Conservation (phyloP, 2,329 filamentous ascomycete genomes). For the Colletotrichum tropicicola region DNA sequence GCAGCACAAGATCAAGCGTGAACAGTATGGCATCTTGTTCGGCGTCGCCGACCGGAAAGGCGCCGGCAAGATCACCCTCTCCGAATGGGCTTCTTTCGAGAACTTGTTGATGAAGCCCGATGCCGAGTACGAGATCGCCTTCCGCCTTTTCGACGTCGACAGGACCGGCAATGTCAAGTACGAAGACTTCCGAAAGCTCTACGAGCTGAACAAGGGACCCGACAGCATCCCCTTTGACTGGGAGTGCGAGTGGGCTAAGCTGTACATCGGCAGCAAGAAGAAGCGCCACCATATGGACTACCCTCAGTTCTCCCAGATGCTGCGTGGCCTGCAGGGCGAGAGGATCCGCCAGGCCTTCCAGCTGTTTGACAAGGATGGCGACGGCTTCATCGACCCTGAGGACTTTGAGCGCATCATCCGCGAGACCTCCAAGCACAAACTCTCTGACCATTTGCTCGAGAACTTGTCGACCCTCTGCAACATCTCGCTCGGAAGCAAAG, state of each 20-base stretch:
- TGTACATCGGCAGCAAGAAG: slow-evolving; percentile 91
- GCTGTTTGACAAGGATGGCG: slow-evolving; percentile 86
- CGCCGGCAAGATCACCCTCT: slow-evolving; percentile 77
- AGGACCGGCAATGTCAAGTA: slow-evolving; percentile 88
- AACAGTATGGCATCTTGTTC: slow-evolving; percentile 96
- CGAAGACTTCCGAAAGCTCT: slow-evolving; percentile 84
- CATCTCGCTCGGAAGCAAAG: slow-evolving; percentile 89
- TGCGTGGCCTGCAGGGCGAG: slow-evolving; percentile 95
- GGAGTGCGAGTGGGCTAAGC: slow-evolving; percentile 94
- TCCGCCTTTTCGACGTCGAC: slow-evolving; percentile 92
- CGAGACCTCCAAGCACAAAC: slow-evolving; percentile 93
- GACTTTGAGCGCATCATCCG: slow-evolving; percentile 97
- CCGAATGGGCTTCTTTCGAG: slow-evolving; percentile 94
- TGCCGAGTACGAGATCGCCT: slow-evolving; percentile 98
- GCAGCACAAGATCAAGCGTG: slow-evolving; percentile 96
- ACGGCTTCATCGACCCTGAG: slow-evolving; percentile 94
- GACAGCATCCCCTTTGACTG: slow-evolving; percentile 93
- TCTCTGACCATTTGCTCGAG: slow-evolving; percentile 93
- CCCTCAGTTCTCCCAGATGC: slow-evolving; percentile 96
- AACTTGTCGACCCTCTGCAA: slow-evolving; percentile 95
- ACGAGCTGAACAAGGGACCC: slow-evolving; percentile 87
- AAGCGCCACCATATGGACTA: slow-evolving; percentile 93
- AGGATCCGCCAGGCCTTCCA: slow-evolving; percentile 95
- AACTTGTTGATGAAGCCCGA: slow-evolving; percentile 94
- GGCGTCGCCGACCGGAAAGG: slow-evolving; percentile 84